Evolutionary conservation across 2,329 filamentous ascomycete species (phyloP), one percentile per base, ranked within the genome.

Genomic region (Coniochaeta sp.): DNA sequence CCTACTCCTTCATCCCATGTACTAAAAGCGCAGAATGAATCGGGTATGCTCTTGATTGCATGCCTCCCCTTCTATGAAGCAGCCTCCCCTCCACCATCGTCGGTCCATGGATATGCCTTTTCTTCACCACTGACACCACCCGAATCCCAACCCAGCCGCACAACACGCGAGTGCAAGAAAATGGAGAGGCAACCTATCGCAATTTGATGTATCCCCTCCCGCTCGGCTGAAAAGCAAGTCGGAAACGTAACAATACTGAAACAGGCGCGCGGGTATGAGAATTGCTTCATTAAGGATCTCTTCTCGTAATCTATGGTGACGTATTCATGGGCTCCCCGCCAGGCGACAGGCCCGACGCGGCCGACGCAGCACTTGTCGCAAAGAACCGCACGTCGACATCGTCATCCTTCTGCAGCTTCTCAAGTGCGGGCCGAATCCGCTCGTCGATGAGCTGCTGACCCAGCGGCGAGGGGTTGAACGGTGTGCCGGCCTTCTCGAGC

Each of bases 371-470:
- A 57, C 89, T 95, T 56, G 91, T 95, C 57, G 94, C 94, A 73
- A 96, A 99, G 77, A 92, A 99, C 69, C 94, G 85, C 64, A 99
- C 94, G 73, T 99, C 94, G 61, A 97, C 92, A 73, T 99, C 94
- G 59, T 95, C 89, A 67, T 99, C 94, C 73, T 92, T 88, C 76
- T 96, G 91, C 64, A 99, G 78, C 77, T 96, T 96, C 76, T 92
- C 88, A 61, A 99, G 74, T 67, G 90, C 92, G 24, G 92, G 91
- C 65, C 96, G 73, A 65, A 97, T 86, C 65, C 89, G 86, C 70
- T 89, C 83, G 68, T 90, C 85, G 65, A 96, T 94, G 58, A 96
- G 78, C 63, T 91, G 85, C 62, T 85, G 81, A 50, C 87, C 87
- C 62, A 82, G 81, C 40, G 85, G 79, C 53, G 89, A 91, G 18